phyloP scores from a whole-genome alignment of 805 yeast species.

The Torulaspora microellipsoides region DNA sequence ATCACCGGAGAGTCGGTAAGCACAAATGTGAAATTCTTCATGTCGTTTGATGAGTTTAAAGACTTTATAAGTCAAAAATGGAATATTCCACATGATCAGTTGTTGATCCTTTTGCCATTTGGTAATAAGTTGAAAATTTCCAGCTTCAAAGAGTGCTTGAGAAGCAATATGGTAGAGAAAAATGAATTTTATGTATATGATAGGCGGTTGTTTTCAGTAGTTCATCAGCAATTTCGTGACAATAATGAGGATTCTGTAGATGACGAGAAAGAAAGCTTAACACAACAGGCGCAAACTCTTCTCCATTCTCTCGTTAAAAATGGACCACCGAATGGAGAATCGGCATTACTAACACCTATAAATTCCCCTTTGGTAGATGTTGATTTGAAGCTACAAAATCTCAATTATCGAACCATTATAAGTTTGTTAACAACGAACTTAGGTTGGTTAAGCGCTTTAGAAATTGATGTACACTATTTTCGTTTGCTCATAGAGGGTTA shows the following conservation, averaged over 20 bases:
- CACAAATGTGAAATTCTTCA: slow-evolving; percentile 39
- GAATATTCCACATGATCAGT: slow-evolving; percentile 38
- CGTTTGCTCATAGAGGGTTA: slow-evolving; percentile 30
- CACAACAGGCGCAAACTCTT: slow-evolving; percentile 1
- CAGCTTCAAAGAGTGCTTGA: slow-evolving; percentile 34
- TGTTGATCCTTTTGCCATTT: slow-evolving; percentile 57
- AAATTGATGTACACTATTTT: slow-evolving; percentile 38
- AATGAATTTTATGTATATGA: slow-evolving; percentile 60
- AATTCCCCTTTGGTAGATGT: slow-evolving; percentile 36
- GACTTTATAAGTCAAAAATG: slow-evolving; percentile 40
- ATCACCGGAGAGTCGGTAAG: slow-evolving; percentile 40
- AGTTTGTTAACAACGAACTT: slow-evolving; percentile 42
- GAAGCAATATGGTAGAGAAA: slow-evolving; percentile 32
- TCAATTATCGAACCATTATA: slow-evolving; percentile 24
- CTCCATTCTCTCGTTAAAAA: slow-evolving; percentile 2
- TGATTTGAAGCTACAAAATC: slow-evolving; percentile 2
- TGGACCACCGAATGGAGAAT: slow-evolving; percentile 3
- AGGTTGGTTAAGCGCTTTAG: slow-evolving; percentile 49
- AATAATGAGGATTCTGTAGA: neutral
- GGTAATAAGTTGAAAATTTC: slow-evolving; percentile 52
- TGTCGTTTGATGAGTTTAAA: slow-evolving; percentile 41
- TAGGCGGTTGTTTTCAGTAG: slow-evolving; percentile 48
- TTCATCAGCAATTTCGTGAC: slow-evolving; percentile 17
- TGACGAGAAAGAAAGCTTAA: neutral
- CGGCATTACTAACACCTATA: slow-evolving; percentile 33